Evolutionary conservation across 208 protist species (phyloP).

Genomic region (Leishmania guyanensis): DNA sequence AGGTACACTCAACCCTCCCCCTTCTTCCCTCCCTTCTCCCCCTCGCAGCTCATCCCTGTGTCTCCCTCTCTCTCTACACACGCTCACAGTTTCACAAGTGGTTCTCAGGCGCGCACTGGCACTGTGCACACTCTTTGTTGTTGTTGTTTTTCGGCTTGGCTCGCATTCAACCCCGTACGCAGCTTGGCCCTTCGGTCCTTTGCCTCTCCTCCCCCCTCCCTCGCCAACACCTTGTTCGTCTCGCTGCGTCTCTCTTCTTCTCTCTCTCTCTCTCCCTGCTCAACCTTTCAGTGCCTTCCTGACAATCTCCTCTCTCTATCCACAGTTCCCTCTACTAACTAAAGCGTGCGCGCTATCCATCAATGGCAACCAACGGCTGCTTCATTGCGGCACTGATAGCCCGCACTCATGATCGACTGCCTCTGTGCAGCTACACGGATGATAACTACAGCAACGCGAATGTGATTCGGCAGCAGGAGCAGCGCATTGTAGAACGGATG

Average conservation of each 20-base stretch:
- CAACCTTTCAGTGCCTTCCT: neutral
- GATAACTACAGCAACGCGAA: slow-evolving; percentile 82
- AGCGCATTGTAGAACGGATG: slow-evolving; percentile 88
- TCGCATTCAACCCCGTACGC: no score
- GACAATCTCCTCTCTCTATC: neutral
- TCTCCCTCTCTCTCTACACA: neutral
- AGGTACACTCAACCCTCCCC: neutral
- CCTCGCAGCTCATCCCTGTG: neutral
- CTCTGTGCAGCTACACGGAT: slow-evolving; percentile 84
- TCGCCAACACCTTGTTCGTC: neutral
- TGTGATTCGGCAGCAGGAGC: slow-evolving; percentile 77
- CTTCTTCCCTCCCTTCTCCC: neutral
- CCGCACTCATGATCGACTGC: slow-evolving; percentile 81
- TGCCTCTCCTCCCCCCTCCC: neutral
- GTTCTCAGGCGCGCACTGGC: neutral
- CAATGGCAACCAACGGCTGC: slow-evolving; percentile 85
- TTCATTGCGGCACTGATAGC: slow-evolving; percentile 89
- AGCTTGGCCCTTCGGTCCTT: no score
- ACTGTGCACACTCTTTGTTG: slow-evolving; percentile 3
- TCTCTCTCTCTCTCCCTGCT: neutral
- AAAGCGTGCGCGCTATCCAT: neutral
- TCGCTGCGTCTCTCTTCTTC: neutral
- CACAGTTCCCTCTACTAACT: neutral
- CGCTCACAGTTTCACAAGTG: no score
- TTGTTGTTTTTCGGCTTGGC: slow-evolving; percentile 27